phyloP scores from a whole-genome alignment of 495 filamentous ascomycete species.

The Podospora comata region DNA sequence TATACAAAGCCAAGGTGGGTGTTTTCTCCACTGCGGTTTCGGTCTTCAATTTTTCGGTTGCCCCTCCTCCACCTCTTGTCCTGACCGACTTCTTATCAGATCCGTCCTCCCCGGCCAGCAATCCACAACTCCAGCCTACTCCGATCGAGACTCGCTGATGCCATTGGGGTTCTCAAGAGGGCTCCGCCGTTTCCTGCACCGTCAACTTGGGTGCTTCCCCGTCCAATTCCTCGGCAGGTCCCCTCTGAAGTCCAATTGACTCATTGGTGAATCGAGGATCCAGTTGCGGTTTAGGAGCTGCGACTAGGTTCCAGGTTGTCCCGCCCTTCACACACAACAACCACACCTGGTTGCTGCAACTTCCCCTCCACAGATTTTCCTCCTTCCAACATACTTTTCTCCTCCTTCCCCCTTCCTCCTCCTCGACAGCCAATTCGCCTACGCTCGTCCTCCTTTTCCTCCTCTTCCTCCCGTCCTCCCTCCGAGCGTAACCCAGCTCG shows the following conservation, averaged over 20 bases:
- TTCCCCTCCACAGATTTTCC: constrained; percentile 1
- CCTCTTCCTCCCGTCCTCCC: constrained; percentile 3
- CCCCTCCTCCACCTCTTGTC: constrained; percentile 29
- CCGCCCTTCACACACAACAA: background rate
- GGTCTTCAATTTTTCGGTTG: constrained; percentile 35
- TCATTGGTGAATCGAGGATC: constrained; percentile 15
- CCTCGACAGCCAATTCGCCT: background rate
- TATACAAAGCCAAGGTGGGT: background rate
- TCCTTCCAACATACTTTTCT: constrained; percentile 2
- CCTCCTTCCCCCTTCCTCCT: background rate
- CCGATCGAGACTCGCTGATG: constrained; percentile 16
- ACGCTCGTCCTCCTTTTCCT: background rate
- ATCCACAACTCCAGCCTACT: constrained; percentile 22
- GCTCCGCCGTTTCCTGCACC: constrained; percentile 17
- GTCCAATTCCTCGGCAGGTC: constrained; percentile 27
- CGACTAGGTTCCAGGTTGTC: background rate
- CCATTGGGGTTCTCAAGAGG: constrained; percentile 28
- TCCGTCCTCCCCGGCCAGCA: constrained; percentile 16
- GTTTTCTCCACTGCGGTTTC: constrained; percentile 33
- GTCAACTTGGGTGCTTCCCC: constrained; percentile 18
- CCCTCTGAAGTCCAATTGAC: constrained; percentile 23
- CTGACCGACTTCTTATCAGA: constrained; percentile 14
- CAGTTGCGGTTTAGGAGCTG: constrained; percentile 15
- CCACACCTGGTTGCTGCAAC: background rate
- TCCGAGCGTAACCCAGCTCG: constrained; percentile 4